Evolutionary conservation across 2,329 filamentous ascomycete species (phyloP), one percentile per base, ranked within the genome.

Genomic region (Stagonosporopsis rhizophila): DNA sequence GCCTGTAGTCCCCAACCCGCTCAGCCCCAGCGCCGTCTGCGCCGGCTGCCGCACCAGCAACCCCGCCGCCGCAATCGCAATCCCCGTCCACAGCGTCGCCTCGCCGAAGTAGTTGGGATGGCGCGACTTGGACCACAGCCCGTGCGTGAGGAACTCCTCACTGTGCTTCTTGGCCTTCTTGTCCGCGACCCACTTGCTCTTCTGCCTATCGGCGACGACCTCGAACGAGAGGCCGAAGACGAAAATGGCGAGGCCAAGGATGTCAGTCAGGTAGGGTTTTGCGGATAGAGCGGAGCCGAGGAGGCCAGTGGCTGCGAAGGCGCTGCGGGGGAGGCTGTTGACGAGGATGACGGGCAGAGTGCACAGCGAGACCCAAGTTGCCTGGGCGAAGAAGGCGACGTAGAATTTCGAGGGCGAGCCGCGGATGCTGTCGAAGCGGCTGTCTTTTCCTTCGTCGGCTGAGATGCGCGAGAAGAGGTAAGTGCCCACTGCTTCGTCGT

Each of bases 101-200:
- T 90, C 88, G n/a, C 88, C 88, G 70, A 90, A 89, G 77, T 90
- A 90, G 67, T 90, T 89, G 0, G 88, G 88, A 73, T 89, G 86
- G 58, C 86, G 77, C 44, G 80, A 84, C 68, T 82, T 81, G 6
- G 79, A 78, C 84, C 87, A 90, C 32, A 90, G 66, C 0, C 88
- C 88, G 1, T 78, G 72, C 0, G 86, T 88, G 59, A 90, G 69
- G 66, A 90, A 90, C 41, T 85, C 82, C 73, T 90, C 87, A 22
- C 83, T 82, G 58, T 91, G 88, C 65, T 83, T 79, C 80, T 90
- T 90, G 42, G 80, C 78, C 65, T 83, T 83, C 78, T 86, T 88
- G 54, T 83, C 85, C 50, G 78, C 73, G 56, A 82, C 67, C 88
- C 88, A 91, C 20, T 75, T 72, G 50, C 78, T 80, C 77, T 89